Base-by-base conservation (phyloP, 1,284 basidiomycete species). In the Leccinum fallax region DNA sequence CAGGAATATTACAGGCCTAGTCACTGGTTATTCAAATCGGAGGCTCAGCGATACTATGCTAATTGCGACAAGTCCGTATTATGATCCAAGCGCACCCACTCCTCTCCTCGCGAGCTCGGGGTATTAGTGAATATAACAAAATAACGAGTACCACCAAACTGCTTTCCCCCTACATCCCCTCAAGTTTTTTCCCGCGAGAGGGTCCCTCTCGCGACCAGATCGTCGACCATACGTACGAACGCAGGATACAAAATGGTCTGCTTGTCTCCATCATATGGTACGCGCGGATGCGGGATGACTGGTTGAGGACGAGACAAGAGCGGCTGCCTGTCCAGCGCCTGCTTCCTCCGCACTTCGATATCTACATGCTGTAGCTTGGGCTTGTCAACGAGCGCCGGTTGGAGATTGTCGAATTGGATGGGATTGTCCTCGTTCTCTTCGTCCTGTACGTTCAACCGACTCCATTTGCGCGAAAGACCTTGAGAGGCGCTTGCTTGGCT, bases 391-490 rank as follows among this genome's bases (percentile, higher is more conserved):
- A 53, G 32, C 19, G 53, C 5, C 19, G 6, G 1, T 56, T 19
- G 8, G 30, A 76, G 61, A 49, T 74, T 48, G 13, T 64, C 62
- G 19, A 74, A 66, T 34, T 38, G 4, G 5, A 74, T 66, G 2
- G 60, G 60, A 26, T 65, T 11, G 10, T 58, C 60, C 1, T 63
- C 53, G 32, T 53, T 56, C 16, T 71, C 73, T 6, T 60, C 62
- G 16, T 76, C 72, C 49, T 72, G 72, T 8, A 61, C 63, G n/a
- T 74, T 61, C 51, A 74, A 49, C 56, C 72, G 70, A 40, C 74
- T 74, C 72, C 72, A 74, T 57, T 61, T 75, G 57, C 75, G 75
- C 43, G 72, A 63, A 40, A 73, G 30, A 5, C 57, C 38, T 57
- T 62, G 67, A 5, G 66, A 58, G 2, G 59, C 43, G 24, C 58